Conservation (phyloP, 2,329 filamentous ascomycete genomes). For the Talaromyces sp. region DNA sequence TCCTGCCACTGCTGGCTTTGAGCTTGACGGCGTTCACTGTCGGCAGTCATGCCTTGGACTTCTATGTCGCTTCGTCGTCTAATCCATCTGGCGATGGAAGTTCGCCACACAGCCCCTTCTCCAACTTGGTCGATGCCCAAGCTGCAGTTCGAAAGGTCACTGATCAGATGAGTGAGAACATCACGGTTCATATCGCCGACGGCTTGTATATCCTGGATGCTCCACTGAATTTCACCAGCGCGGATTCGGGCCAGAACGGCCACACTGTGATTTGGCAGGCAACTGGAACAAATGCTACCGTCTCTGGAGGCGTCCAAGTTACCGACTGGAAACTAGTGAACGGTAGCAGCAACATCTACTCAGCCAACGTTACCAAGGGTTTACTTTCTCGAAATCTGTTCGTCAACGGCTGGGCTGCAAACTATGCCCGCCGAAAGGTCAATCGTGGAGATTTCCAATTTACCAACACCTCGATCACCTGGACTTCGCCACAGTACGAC, state of each 20-base stretch:
- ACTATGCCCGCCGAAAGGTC: constrained; percentile 2
- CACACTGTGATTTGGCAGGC: constrained; percentile 3
- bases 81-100: not conserved
- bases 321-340: not conserved
- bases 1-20: not conserved
- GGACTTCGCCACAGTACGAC: not conserved
- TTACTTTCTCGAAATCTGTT: constrained; percentile 3
- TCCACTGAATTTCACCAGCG: not conserved
- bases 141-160: not conserved
- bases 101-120: not conserved
- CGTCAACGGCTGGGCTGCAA: constrained; percentile 4
- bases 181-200: not conserved
- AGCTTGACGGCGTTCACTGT: not conserved
- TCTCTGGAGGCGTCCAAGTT: not conserved
- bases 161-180: not conserved
- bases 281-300: not conserved
- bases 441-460: not conserved
- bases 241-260: constrained; percentile 1
- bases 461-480: not conserved
- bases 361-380: not conserved
- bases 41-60: not conserved
- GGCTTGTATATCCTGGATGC: not conserved
- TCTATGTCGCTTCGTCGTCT: constrained; percentile 3
- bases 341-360: not conserved
- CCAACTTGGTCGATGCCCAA: not conserved